Evolutionary conservation across 352 stramenopile genomes (phyloP).

Genomic region (Pythium sp.): DNA sequence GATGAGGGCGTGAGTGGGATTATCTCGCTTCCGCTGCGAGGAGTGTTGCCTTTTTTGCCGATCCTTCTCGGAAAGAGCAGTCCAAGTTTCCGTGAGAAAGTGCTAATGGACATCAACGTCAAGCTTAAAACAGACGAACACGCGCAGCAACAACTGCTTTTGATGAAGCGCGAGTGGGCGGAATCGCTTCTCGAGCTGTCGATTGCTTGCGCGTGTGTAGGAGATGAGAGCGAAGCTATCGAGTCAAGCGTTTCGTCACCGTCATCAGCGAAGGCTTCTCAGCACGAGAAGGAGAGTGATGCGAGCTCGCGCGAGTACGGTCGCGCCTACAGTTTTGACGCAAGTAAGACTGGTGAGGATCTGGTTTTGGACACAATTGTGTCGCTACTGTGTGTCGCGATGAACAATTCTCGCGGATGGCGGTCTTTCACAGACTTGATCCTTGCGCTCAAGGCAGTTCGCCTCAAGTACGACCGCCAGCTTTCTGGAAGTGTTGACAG

Average conservation of each 20-base stretch:
- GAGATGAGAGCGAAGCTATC: slow-evolving; percentile 1
- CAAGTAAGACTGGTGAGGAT: slow-evolving; percentile 73
- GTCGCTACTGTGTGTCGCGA: slow-evolving; percentile 69
- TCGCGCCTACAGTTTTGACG: slow-evolving; percentile 60
- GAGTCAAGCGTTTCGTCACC: background rate
- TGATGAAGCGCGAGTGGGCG: slow-evolving; percentile 73
- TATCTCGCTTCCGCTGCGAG: slow-evolving; percentile 56
- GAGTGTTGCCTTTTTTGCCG: slow-evolving; percentile 71
- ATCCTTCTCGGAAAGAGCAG: slow-evolving; percentile 57
- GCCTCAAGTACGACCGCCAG: slow-evolving; percentile 54
- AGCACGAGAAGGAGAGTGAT: slow-evolving; percentile 7
- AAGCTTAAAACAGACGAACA: slow-evolving; percentile 78
- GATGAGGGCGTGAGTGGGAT: slow-evolving; percentile 59
- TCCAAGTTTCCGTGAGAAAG: slow-evolving; percentile 57
- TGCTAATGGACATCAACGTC: slow-evolving; percentile 88
- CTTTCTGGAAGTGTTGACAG: background rate
- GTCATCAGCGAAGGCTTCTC: background rate
- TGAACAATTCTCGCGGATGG: slow-evolving; percentile 64
- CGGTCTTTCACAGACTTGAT: slow-evolving; percentile 67
- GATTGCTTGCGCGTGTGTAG: slow-evolving; percentile 51
- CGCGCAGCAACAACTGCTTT: slow-evolving; percentile 67
- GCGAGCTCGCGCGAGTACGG: slow-evolving; percentile 17
- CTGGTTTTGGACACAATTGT: slow-evolving; percentile 82
- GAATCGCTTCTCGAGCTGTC: slow-evolving; percentile 72
- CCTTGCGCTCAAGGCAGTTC: slow-evolving; percentile 52